Evolutionary conservation across 208 protist genomes (phyloP).

Genomic region (Leishmania aethiopica): DNA sequence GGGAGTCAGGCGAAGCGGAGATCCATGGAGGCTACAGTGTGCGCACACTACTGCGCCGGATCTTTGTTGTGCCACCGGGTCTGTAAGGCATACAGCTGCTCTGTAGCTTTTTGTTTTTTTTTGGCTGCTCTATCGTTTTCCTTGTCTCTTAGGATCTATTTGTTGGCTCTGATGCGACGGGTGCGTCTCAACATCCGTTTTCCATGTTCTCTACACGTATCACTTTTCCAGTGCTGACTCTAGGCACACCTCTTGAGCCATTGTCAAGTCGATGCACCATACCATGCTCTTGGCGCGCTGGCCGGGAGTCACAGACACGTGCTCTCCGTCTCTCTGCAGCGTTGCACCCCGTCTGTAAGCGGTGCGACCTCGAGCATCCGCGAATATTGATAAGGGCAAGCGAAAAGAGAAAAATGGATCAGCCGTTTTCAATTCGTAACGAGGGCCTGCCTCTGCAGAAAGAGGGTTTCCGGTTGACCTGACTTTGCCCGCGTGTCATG

Average conservation of each 20-base stretch:
- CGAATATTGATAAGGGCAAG: background rate
- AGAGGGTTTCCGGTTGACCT: background rate
- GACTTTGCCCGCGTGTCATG: background rate
- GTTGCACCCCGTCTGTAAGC: background rate
- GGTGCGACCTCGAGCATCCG: background rate
- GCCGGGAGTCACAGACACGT: background rate
- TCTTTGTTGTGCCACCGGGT: background rate
- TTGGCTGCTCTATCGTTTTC: background rate
- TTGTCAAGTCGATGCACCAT: background rate
- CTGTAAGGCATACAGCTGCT: background rate
- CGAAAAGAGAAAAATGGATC: background rate
- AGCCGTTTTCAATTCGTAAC: background rate
- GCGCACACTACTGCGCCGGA: background rate
- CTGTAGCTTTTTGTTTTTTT: conserved; percentile 1
- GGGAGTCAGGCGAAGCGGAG: background rate
- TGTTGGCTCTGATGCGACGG: background rate
- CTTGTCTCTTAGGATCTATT: background rate
- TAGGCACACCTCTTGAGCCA: background rate
- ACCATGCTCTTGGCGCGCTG: background rate
- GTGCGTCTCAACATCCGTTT: background rate
- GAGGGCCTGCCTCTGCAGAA: background rate
- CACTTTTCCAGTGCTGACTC: background rate
- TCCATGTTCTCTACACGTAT: background rate
- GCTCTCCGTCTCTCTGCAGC: background rate
- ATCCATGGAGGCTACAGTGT: background rate